phyloP scores from a whole-genome alignment of 1,284 basidiomycete genomes.

The Cronartium quercuum region DNA sequence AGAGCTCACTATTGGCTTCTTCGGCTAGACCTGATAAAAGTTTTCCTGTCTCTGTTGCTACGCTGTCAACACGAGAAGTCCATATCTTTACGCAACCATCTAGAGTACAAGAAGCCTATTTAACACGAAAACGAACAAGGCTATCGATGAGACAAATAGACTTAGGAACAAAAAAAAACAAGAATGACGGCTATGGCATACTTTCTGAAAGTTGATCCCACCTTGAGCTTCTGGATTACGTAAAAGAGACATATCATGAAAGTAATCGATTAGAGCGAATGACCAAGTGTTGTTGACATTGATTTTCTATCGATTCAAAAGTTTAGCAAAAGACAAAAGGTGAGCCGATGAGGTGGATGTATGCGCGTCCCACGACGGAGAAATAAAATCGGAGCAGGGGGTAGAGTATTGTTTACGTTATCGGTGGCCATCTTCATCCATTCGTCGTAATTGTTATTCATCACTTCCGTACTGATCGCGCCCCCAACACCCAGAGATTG shows the following conservation, averaged over 20 bases:
- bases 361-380: neutral
- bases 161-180: neutral
- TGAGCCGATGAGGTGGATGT: neutral
- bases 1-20: constrained; percentile 45
- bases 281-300: constrained; percentile 97
- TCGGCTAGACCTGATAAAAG: constrained; percentile 81
- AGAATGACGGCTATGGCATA: neutral
- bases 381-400: neutral
- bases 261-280: constrained; percentile 97
- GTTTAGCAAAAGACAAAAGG: neutral
- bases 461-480: constrained; percentile 56
- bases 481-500: constrained; percentile 16
- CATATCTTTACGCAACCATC: constrained; percentile 99
- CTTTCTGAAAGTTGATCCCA: constrained; percentile 37
- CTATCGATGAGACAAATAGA: neutral
- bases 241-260: constrained; percentile 96
- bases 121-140: constrained; percentile 46
- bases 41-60: constrained; percentile 94
- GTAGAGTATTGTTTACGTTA: constrained; percentile 63
- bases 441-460: constrained; percentile 87
- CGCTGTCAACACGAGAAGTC: constrained; percentile 95
- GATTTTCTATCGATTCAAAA: constrained; percentile 70
- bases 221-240: constrained; percentile 80
- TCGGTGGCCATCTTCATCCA: constrained; percentile 99
- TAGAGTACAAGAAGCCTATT: constrained; percentile 92